Conservation (phyloP, 2,329 filamentous ascomycete genomes). For the Alternaria gaisen region DNA sequence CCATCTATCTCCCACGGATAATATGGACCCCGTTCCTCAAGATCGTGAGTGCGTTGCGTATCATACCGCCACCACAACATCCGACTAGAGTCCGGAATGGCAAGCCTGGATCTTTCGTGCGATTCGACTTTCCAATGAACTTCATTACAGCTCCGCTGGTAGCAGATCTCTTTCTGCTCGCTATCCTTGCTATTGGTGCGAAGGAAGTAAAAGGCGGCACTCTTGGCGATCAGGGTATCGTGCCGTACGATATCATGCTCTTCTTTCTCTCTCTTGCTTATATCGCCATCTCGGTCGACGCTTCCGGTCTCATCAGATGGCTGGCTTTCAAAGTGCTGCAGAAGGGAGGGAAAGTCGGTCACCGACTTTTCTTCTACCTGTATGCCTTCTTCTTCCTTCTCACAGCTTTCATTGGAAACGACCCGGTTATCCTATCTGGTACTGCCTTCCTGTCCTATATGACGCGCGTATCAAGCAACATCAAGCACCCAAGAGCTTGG, state of each 20-base stretch:
- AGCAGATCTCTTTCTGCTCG: conserved; percentile 75
- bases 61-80: conserved; percentile 59
- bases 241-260: conserved; percentile 75
- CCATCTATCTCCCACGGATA: conserved; percentile 65
- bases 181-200: conserved; percentile 72
- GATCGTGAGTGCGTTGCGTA: conserved; percentile 57
- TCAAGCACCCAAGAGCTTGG: conserved; percentile 75
- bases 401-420: conserved; percentile 75
- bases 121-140: conserved; percentile 70
- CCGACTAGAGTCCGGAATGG: conserved; percentile 30
- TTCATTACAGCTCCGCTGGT: conserved; percentile 76
- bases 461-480: conserved; percentile 78
- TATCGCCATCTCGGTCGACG: conserved; percentile 80
- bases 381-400: conserved; percentile 76
- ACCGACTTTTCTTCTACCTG: conserved; percentile 74
- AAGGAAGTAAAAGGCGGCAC: conserved; percentile 75
- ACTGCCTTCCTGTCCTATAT: conserved; percentile 80
- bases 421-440: conserved; percentile 77
- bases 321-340: conserved; percentile 75
- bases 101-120: conserved; percentile 56
- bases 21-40: conserved; percentile 59
- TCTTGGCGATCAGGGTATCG: conserved; percentile 70
- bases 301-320: conserved; percentile 75
- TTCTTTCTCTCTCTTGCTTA: conserved; percentile 80
- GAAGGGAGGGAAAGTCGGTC: conserved; percentile 72